phyloP scores from a whole-genome alignment of 2,329 filamentous ascomycete genomes.

The Colletotrichum aenigma region DNA sequence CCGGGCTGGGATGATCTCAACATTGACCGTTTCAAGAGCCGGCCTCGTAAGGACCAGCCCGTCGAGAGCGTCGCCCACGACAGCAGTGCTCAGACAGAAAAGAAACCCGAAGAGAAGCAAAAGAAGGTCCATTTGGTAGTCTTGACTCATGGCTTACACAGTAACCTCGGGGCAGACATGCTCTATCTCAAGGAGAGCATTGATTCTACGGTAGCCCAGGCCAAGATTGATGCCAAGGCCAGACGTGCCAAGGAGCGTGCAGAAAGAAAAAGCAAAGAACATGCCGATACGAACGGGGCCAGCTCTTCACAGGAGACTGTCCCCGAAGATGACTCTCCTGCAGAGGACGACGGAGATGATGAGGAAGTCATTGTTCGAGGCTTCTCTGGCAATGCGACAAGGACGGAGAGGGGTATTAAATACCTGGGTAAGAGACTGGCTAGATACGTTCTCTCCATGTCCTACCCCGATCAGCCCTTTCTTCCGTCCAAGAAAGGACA shows the following conservation, averaged over 20 bases:
- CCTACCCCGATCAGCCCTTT: slow-evolving; percentile 92
- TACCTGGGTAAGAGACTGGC: slow-evolving; percentile 94
- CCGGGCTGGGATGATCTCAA: slow-evolving; percentile 64
- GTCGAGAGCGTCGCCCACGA: slow-evolving; percentile 35
- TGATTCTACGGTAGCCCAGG: slow-evolving; percentile 78
- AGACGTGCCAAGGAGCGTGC: slow-evolving; percentile 58
- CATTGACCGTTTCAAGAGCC: slow-evolving; percentile 28
- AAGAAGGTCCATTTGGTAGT: slow-evolving; percentile 91
- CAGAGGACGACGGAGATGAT: slow-evolving; percentile 50
- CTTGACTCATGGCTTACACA: slow-evolving; percentile 92
- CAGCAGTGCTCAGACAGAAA: slow-evolving; percentile 24
- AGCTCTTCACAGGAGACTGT: neutral
- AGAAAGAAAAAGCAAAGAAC: slow-evolving; percentile 25
- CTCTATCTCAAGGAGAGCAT: slow-evolving; percentile 97
- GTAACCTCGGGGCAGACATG: slow-evolving; percentile 96
- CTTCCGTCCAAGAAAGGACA: slow-evolving; percentile 65
- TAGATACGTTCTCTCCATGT: slow-evolving; percentile 86
- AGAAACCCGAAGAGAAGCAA: slow-evolving; percentile 52
- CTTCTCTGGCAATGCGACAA: slow-evolving; percentile 86
- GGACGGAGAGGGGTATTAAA: slow-evolving; percentile 94
- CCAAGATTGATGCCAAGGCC: slow-evolving; percentile 70
- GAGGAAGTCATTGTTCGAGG: slow-evolving; percentile 89
- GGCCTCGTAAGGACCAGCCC: slow-evolving; percentile 31
- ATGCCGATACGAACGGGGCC: neutral
- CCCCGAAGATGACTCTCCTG: neutral